These are phyloP conservation scores for Iberis pinnata DNA, from an alignment of 345 rosid species.

Conservation along the genomic window DNA sequence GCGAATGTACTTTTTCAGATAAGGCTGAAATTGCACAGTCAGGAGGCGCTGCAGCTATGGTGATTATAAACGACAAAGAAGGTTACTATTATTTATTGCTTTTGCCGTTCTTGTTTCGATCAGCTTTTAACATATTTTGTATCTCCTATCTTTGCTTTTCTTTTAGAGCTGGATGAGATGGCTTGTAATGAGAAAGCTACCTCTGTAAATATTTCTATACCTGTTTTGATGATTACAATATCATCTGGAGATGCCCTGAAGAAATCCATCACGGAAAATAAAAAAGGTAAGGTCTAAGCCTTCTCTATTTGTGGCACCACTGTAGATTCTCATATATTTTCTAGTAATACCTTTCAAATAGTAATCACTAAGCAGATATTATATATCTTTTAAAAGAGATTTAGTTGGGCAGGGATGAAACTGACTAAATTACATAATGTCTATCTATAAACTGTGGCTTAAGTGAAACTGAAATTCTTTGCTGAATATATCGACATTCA, in stretches of 20 bases:
- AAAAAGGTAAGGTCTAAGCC: constrained; percentile 28
- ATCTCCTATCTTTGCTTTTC: constrained; percentile 2
- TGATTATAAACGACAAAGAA: constrained; percentile 74
- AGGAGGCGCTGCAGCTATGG: constrained; percentile 71
- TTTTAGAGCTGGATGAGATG: constrained; percentile 63
- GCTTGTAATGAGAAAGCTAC: constrained; percentile 49
- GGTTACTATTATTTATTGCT: constrained; percentile 39
- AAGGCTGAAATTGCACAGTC: constrained; percentile 74
- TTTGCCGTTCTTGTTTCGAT: not conserved
- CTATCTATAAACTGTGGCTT: too few relatives aligned
- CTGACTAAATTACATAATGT: too few relatives aligned
- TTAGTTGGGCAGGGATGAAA: too few relatives aligned
- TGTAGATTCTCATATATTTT: too few relatives aligned
- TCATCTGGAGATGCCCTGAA: constrained; percentile 58
- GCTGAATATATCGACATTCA: too few relatives aligned
- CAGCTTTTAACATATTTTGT: constrained; percentile 5
- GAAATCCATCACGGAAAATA: constrained; percentile 39
- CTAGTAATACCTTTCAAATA: too few relatives aligned
- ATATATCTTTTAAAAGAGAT: too few relatives aligned
- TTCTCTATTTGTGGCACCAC: not conserved
- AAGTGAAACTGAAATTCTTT: too few relatives aligned
- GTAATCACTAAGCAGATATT: too few relatives aligned
- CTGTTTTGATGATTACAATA: constrained; percentile 58
- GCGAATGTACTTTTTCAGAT: constrained; percentile 63
- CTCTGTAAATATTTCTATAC: constrained; percentile 52